These are phyloP conservation scores for Sphagnum magellanicum DNA, from an alignment of 228 moss, liverwort and hornwort species.

Conservation along the genomic window DNA sequence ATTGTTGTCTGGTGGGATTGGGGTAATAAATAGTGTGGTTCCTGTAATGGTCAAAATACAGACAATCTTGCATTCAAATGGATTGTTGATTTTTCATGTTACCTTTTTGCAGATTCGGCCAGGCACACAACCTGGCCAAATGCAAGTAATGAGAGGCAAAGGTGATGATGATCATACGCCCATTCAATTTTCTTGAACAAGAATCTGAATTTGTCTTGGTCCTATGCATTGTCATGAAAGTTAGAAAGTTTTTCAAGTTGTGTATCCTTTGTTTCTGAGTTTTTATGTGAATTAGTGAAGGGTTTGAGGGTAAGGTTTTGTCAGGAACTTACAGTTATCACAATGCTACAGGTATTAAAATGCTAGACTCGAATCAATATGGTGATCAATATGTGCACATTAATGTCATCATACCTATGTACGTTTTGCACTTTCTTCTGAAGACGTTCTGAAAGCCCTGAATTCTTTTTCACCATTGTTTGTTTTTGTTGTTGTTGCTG, in stretches of 20 bases:
- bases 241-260: too few relatives aligned
- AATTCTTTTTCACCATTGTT: too few relatives aligned
- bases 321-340: neutral
- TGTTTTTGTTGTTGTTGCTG: too few relatives aligned
- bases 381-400: conserved; percentile 86
- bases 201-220: too few relatives aligned
- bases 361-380: conserved; percentile 71
- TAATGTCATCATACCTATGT: conserved; percentile 63
- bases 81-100: too few relatives aligned
- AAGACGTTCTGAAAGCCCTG: too few relatives aligned
- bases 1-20: neutral
- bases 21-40: too few relatives aligned
- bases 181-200: too few relatives aligned
- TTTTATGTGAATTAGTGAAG: neutral
- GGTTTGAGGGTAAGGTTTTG: neutral
- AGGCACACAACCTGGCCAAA: conserved; percentile 82
- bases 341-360: conserved; percentile 41
- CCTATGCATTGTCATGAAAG: too few relatives aligned
- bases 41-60: too few relatives aligned
- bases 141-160: conserved; percentile 81
- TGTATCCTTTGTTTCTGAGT: neutral
- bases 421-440: conserved; percentile 16
- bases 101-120: conserved; percentile 51
- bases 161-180: conserved; percentile 14
- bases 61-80: too few relatives aligned